Percentiles rank a stretch among this genome's conserved stretches.
phyloP scores from a whole-genome alignment of 1,284 basidiomycete genomes.

The Coniophora puteana region DNA sequence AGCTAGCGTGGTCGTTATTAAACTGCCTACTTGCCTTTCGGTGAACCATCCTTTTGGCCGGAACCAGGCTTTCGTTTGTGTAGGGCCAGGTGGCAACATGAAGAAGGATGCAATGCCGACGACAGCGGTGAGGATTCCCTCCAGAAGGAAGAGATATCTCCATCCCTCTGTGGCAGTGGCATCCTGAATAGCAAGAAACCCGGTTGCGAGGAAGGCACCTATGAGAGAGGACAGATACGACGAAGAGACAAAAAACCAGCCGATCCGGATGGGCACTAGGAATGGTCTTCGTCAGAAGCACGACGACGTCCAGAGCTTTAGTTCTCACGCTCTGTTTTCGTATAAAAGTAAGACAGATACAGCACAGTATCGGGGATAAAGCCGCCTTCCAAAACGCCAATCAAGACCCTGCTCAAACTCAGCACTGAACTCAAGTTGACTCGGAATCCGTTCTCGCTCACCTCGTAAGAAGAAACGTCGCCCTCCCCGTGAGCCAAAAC shows the following conservation, averaged over 20 bases:
- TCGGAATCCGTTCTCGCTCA: no score
- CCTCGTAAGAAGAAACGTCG: conserved; percentile 49
- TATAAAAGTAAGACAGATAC: conserved; percentile 70
- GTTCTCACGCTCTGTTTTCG: conserved; percentile 47
- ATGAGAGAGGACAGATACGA: conserved; percentile 52
- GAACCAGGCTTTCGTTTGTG: conserved; percentile 64
- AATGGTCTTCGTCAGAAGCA: background rate
- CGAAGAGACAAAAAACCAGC: conserved; percentile 65
- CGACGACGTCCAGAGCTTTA: background rate
- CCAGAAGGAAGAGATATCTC: conserved; percentile 59
- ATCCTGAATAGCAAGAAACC: conserved; percentile 58
- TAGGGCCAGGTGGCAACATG: conserved; percentile 66
- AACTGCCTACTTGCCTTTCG: conserved; percentile 32
- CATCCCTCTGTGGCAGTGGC: conserved; percentile 51
- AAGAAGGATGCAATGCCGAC: conserved; percentile 60
- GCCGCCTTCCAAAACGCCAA: conserved; percentile 39
- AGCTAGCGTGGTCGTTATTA: no score
- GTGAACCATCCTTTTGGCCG: conserved; percentile 54
- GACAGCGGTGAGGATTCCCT: conserved; percentile 48
- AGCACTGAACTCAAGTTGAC: no score
- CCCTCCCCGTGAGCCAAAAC: conserved; percentile 56
- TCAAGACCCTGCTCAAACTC: no score
- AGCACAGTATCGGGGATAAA: conserved; percentile 64
- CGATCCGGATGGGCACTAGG: conserved; percentile 60
- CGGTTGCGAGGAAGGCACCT: conserved; percentile 61